These are phyloP conservation scores for Allium fistulosum DNA, from an alignment of 106 monocot genomes.

Conservation along the genomic window DNA sequence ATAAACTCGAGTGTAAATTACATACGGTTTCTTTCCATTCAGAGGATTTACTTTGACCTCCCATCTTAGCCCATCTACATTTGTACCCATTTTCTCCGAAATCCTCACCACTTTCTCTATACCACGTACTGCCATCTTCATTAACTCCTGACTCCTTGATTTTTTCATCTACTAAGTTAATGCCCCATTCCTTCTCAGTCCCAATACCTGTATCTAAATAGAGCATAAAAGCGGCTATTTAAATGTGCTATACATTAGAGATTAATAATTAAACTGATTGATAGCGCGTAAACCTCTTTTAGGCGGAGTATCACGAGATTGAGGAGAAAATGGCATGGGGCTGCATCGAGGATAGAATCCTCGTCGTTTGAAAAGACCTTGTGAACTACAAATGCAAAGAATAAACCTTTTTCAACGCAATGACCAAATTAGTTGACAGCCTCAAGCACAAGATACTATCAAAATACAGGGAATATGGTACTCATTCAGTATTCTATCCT, in stretches of 20 bases:
- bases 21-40: slow-evolving; percentile 95
- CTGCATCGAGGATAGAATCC: slow-evolving; percentile 70
- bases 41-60: slow-evolving; percentile 58
- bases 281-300: slow-evolving; percentile 64
- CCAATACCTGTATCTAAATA: slow-evolving; percentile 98
- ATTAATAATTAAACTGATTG: neutral
- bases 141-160: slow-evolving; percentile 75
- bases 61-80: slow-evolving; percentile 89
- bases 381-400: slow-evolving; percentile 28
- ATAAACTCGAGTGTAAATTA: neutral
- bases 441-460: neutral
- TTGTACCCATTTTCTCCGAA: slow-evolving; percentile 79
- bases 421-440: too few relatives aligned
- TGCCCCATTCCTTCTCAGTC: slow-evolving; percentile 99
- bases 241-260: too few relatives aligned
- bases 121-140: slow-evolving; percentile 99
- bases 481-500: neutral
- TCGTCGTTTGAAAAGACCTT: slow-evolving; percentile 48
- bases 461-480: too few relatives aligned
- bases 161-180: slow-evolving; percentile 77
- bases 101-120: slow-evolving; percentile 88
- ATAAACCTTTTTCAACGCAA: neutral
- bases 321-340: slow-evolving; percentile 53
- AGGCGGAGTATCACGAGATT: slow-evolving; percentile 89
- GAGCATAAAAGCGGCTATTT: slow-evolving; percentile 26